Evolutionary conservation across 202 grass and related monocot species (phyloP).

Genomic region (Elaeis oleifera): DNA sequence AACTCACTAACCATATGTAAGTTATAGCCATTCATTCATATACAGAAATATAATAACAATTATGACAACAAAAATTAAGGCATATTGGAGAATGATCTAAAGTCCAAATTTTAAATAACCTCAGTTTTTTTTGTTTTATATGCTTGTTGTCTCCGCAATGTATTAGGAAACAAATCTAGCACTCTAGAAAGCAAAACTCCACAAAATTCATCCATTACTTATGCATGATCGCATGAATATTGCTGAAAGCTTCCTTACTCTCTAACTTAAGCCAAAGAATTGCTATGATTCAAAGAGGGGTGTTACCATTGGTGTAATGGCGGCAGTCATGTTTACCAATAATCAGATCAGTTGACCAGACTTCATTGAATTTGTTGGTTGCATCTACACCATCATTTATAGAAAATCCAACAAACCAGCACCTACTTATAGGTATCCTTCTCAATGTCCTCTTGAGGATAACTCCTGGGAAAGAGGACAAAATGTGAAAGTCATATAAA

Average conservation of each 20-base stretch:
- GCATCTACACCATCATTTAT: slow-evolving; percentile 27
- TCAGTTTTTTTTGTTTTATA: too few relatives aligned
- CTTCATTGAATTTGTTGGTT: slow-evolving; percentile 61
- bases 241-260: background rate
- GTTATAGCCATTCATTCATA: too few relatives aligned
- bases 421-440: slow-evolving; percentile 48
- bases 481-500: background rate
- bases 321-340: slow-evolving; percentile 75
- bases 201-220: too few relatives aligned
- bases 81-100: too few relatives aligned
- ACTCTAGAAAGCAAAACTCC: too few relatives aligned
- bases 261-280: background rate
- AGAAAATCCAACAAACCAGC: slow-evolving; percentile 65
- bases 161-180: too few relatives aligned
- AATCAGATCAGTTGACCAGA: slow-evolving; percentile 55
- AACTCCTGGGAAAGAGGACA: slow-evolving; percentile 42
- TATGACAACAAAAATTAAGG: too few relatives aligned
- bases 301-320: slow-evolving; percentile 64
- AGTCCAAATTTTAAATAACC: too few relatives aligned
- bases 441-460: slow-evolving; percentile 41
- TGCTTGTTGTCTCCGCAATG: too few relatives aligned
- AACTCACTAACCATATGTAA: too few relatives aligned
- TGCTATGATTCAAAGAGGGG: background rate
- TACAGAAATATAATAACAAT: too few relatives aligned
- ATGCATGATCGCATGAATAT: background rate